Evolutionary conservation across 345 rosid genomes (phyloP).

Genomic region (Erysimum cheiranthoides): DNA sequence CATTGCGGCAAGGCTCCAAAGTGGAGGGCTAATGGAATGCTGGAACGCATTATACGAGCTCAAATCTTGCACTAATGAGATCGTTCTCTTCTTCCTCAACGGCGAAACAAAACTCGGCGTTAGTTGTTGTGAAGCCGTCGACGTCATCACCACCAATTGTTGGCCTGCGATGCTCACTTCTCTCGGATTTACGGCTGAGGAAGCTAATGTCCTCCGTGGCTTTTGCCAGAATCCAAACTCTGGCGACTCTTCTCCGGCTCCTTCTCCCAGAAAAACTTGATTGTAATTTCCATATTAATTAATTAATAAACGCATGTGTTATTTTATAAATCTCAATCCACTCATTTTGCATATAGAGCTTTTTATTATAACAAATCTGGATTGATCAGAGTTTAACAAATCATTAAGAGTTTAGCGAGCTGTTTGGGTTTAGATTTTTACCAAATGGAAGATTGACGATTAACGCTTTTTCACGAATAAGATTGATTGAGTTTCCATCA

Average conservation of each 20-base stretch:
- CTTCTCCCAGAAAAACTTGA: constrained; percentile 30
- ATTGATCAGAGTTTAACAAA: no score
- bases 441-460: background rate
- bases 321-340: background rate
- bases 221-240: constrained; percentile 54
- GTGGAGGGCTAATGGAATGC: constrained; percentile 61
- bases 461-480: background rate
- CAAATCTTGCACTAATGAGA: constrained; percentile 76
- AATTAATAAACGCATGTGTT: background rate
- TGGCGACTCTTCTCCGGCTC: constrained; percentile 40
- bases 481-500: background rate
- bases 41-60: constrained; percentile 72
- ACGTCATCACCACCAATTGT: constrained; percentile 58
- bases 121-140: constrained; percentile 67
- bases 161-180: constrained; percentile 91
- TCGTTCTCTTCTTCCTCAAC: constrained; percentile 62
- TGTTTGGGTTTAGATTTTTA: background rate
- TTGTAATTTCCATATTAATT: background rate
- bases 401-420: background rate
- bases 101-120: constrained; percentile 65
- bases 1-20: constrained; percentile 50
- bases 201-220: constrained; percentile 62
- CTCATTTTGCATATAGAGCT: background rate
- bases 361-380: background rate
- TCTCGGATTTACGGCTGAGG: constrained; percentile 64